These are phyloP conservation scores for Lentinus tigrinus DNA, from an alignment of 768 basidiomycete genomes.

Conservation along the genomic window DNA sequence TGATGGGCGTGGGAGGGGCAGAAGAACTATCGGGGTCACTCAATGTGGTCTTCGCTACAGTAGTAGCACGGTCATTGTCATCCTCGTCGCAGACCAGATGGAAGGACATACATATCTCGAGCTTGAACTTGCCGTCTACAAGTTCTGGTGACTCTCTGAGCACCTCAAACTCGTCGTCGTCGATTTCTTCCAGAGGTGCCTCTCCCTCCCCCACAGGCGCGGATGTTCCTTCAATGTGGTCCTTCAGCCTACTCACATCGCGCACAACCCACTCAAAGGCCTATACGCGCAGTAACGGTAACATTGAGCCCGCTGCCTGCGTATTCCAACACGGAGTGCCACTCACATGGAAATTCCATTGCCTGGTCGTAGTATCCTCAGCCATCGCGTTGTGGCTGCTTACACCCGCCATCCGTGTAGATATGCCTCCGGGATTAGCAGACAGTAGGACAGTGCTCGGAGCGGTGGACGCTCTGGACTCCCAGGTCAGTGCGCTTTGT, in stretches of 20 bases:
- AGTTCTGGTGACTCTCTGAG: constrained; percentile 64
- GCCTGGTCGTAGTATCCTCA: constrained; percentile 52
- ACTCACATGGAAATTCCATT: constrained; percentile 65
- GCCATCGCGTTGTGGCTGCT: constrained; percentile 10
- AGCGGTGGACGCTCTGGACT: constrained; percentile 25
- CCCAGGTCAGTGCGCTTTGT: constrained; percentile 25
- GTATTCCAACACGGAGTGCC: neutral
- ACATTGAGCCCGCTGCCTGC: neutral
- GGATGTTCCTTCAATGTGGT: constrained; percentile 47
- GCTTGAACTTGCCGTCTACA: constrained; percentile 69
- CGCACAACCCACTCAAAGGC: constrained; percentile 74
- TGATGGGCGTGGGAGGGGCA: neutral
- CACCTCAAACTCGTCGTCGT: constrained; percentile 53
- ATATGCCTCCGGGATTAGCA: constrained; percentile 9
- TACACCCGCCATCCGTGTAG: constrained; percentile 12
- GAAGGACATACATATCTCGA: constrained; percentile 57
- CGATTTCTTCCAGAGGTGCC: constrained; percentile 21
- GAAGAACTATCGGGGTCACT: constrained; percentile 2
- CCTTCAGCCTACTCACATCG: constrained; percentile 53
- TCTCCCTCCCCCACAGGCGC: neutral
- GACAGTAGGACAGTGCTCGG: constrained; percentile 23
- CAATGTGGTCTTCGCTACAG: constrained; percentile 11
- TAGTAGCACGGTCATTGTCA: neutral
- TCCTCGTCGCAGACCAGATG: neutral
- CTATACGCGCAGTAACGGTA: constrained; percentile 30